Evolutionary conservation across 305 asterid species (phyloP), one percentile per base, ranked within the genome.

Genomic region (Fraxinus greggii): DNA sequence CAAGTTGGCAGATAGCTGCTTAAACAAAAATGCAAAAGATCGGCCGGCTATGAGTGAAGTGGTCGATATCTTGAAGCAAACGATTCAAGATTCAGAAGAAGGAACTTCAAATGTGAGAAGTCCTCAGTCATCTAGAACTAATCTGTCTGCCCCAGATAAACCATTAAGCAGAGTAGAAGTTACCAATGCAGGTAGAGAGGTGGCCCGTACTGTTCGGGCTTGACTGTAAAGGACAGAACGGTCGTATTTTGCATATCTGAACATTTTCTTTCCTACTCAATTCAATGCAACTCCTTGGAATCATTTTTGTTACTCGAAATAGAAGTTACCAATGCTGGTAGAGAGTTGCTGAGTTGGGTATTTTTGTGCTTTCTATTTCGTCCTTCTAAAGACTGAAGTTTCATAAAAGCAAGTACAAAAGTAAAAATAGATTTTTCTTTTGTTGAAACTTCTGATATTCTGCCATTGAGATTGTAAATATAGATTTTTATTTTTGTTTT

Each of bases 1-100:
- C 1, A 91, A 86, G 82, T 82, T 94, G 86, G 97, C 97, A 0
- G 97, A 94, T 84, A 88, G 86, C 67, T 94, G 98, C 89, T 84
- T 94, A 88, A 85, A 32, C 87, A 92, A 87, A 88, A 90, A 84
- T 31, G 87, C 97, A 0, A 91, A 91, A 76, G 93, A 92, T 36
- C 88, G 98, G 75, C 98, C 98, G 21, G 80, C 89, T 15, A 94
- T 94, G 93, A 87, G 85, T 21, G 81, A 89, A 85, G 93, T 89
- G 2, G 96, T 92, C 23, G 96, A 90, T 86, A 81, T 86, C 77
- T 85, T 94, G 91, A 87, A 87, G 72, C 93, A 89, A 83, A 93
- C 93, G 76, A 80, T 89, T 56, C 89, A 86, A 85, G 95, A 92
- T 54, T 89, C 97, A 45, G 89, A 87, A 89, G 90, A 77, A 70